Evolutionary conservation across 2,329 filamentous ascomycete species (phyloP).

Genomic region (Dactylellina sp.): DNA sequence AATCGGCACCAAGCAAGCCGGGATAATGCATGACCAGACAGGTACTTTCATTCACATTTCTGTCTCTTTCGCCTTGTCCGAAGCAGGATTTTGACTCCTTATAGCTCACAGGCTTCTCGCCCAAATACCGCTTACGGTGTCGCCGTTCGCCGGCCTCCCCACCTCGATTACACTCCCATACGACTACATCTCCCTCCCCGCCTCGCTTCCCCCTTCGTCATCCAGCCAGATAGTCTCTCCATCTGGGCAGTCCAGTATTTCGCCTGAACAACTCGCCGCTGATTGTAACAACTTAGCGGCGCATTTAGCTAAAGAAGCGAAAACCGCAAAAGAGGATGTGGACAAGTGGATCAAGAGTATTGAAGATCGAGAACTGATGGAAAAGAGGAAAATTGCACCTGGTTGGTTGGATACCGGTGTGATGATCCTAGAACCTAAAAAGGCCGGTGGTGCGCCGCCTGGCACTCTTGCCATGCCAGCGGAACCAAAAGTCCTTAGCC

Average conservation of each 20-base stretch:
- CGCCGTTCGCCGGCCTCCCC: slow-evolving; percentile 91
- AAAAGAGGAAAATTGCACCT: slow-evolving; percentile 81
- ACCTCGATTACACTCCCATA: slow-evolving; percentile 92
- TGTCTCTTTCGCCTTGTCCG: no score
- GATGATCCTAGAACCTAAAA: slow-evolving; percentile 70
- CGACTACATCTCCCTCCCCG: slow-evolving; percentile 91
- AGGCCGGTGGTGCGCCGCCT: slow-evolving; percentile 55
- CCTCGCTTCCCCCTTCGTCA: slow-evolving; percentile 81
- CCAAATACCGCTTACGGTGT: slow-evolving; percentile 92
- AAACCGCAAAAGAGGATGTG: slow-evolving; percentile 76
- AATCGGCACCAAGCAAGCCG: background rate
- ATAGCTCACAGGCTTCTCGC: slow-evolving; percentile 82
- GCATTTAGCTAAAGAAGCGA: slow-evolving; percentile 77
- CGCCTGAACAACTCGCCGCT: slow-evolving; percentile 85
- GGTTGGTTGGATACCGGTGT: slow-evolving; percentile 83
- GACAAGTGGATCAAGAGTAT: slow-evolving; percentile 76
- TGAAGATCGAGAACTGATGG: slow-evolving; percentile 71
- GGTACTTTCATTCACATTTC: slow-evolving; percentile 9
- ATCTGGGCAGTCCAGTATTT: slow-evolving; percentile 79
- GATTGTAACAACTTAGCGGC: slow-evolving; percentile 82
- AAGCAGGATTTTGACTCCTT: background rate
- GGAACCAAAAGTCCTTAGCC: slow-evolving; percentile 57
- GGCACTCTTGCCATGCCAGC: background rate
- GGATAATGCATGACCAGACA: slow-evolving; percentile 39
- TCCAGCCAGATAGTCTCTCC: slow-evolving; percentile 78